These are phyloP conservation scores for Agrocybe praecox DNA, from an alignment of 768 basidiomycete genomes.

Conservation along the genomic window DNA sequence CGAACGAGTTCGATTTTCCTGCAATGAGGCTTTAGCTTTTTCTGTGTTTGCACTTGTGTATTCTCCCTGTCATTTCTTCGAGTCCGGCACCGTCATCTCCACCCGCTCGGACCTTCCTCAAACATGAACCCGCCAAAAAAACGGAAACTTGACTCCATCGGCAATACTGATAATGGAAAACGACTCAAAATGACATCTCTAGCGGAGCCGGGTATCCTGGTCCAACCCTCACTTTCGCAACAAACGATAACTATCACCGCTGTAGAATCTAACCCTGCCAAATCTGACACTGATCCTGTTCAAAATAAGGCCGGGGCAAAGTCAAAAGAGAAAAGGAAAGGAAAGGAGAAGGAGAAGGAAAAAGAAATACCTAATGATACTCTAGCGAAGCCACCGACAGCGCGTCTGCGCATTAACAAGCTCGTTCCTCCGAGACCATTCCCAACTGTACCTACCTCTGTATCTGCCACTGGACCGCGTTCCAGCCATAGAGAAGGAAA, in stretches of 20 bases:
- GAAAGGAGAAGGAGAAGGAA: background rate
- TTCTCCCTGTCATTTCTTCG: constrained; percentile 6
- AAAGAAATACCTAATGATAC: background rate
- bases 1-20: constrained; percentile 26
- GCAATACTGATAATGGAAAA: constrained; percentile 25
- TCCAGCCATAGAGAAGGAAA: constrained; percentile 82
- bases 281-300: background rate
- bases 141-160: constrained; percentile 36
- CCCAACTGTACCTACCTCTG: constrained; percentile 74
- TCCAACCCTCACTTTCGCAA: background rate
- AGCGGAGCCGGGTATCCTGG: constrained; percentile 1
- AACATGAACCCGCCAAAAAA: constrained; percentile 32
- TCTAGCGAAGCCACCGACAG: background rate
- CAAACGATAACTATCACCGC: background rate
- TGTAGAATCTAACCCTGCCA: background rate
- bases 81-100: constrained; percentile 18
- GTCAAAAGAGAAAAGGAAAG: background rate
- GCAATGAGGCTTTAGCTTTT: constrained; percentile 22
- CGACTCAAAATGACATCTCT: constrained; percentile 31
- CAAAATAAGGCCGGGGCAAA: background rate
- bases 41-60: constrained; percentile 35
- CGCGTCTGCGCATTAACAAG: constrained; percentile 48
- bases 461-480: constrained; percentile 78
- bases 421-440: constrained; percentile 76
- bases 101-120: constrained; percentile 6